phyloP scores from a whole-genome alignment of 306 rosid species.

The Lupinus albus region DNA sequence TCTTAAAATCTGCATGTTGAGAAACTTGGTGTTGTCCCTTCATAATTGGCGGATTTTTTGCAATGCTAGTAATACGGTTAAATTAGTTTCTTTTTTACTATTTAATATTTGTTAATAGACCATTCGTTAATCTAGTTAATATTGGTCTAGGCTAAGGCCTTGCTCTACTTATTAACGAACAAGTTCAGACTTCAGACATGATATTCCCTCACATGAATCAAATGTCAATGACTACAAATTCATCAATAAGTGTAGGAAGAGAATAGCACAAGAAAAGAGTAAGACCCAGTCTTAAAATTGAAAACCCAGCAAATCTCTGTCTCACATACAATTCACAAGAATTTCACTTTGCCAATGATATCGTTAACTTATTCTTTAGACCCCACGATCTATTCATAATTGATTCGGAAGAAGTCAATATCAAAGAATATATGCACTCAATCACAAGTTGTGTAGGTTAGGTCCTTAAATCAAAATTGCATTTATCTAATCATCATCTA shows the following conservation, averaged over 20 bases:
- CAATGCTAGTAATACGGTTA: too few species aligned
- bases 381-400: not conserved
- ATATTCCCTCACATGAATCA: conserved; percentile 26
- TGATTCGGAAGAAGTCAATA: too few species aligned
- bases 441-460: too few species aligned
- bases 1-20: conserved; percentile 47
- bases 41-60: too few species aligned
- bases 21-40: too few species aligned
- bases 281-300: conserved; percentile 34
- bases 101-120: too few species aligned
- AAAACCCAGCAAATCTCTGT: conserved; percentile 41
- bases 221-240: conserved; percentile 28
- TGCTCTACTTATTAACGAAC: not conserved
- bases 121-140: not conserved
- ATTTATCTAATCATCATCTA: too few species aligned
- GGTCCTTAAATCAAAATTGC: too few species aligned
- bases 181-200: not conserved
- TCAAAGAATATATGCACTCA: too few species aligned
- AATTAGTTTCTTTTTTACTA: too few species aligned
- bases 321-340: conserved; percentile 40
- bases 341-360: conserved; percentile 22
- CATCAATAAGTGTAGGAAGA: conserved; percentile 12
- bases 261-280: not conserved
- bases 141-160: not conserved
- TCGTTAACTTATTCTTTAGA: not conserved